These are phyloP conservation scores for Podaxis sp. DNA, from an alignment of 768 basidiomycete genomes.

Conservation along the genomic window DNA sequence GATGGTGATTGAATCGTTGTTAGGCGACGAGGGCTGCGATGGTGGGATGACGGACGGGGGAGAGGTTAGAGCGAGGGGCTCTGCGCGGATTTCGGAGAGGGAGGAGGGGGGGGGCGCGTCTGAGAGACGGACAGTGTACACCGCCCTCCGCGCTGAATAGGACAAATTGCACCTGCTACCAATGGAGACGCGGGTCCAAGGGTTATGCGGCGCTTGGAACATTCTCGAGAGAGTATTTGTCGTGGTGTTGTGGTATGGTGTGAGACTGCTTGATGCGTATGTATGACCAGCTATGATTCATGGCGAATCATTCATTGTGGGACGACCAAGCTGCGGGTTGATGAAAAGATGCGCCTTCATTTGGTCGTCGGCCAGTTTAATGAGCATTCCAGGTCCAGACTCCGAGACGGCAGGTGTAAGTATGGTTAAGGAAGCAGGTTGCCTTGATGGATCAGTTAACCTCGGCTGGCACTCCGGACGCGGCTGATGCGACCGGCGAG, in stretches of 20 bases:
- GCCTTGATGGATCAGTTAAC: background rate
- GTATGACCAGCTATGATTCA: constrained; percentile 14
- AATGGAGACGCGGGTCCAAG: background rate
- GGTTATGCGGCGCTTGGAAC: background rate
- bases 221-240: background rate
- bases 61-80: too few species aligned
- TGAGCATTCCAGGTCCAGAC: background rate
- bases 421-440: background rate
- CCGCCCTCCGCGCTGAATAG: background rate
- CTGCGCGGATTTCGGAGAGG: too few species aligned
- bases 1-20: background rate
- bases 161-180: background rate
- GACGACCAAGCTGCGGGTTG: background rate
- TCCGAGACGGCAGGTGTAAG: background rate
- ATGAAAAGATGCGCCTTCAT: background rate
- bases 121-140: background rate
- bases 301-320: background rate
- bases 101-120: background rate
- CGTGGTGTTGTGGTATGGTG: background rate
- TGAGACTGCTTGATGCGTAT: constrained; percentile 1
- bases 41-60: too few species aligned
- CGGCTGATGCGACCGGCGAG: background rate
- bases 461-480: background rate
- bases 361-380: background rate
- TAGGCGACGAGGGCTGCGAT: background rate